Evolutionary conservation across 2,329 filamentous ascomycete genomes (phyloP), one percentile per base, ranked within the genome.

Genomic region (Phialemonium atrogriseum): DNA sequence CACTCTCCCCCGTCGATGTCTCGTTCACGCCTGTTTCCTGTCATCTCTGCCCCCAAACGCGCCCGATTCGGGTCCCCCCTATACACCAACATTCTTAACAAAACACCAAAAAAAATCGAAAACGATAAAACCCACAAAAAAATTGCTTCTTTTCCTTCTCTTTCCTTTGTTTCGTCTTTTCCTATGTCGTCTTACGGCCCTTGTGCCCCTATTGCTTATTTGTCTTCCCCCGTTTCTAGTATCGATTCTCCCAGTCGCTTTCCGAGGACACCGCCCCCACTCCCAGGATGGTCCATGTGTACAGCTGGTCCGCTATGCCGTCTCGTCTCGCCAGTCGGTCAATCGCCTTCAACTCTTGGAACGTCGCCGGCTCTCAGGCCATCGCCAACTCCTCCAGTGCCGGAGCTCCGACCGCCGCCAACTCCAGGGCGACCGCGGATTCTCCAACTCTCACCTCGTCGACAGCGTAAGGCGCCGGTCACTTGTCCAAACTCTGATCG

Each of bases 91-190:
- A 18, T 17, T 27, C 15, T 17, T 18, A 17, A 27, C 13, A 27
- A 27, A 27, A 27, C 15, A 17, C 5, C 25, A 27, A 27, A 27
- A 27, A 27, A 10, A 27, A 5, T 18, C 19, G 25, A 27, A 18
- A 27, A 27, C 15, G 5, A n/a, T 14, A 27, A 27, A 27, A 27
- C 15, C 25, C 25, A 27, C n/a, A 27, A 27, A 27, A 27, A 27
- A 27, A 17, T 14, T 27, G 25, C 25, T 27, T 27, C 13, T 27
- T n/a, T 15, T 27, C 3, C 25, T 27, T 11, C 25, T 27, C 4
- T 16, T 17, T 14, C 13, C 18, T 5, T 10, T 27, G 25, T 17
- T 27, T 27, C 25, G 24, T 26, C 24, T 26, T 26, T 16, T 16
- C 17, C 24, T 26, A 16, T 13, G 10, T 25, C 24, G 11, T 25